Base-by-base conservation (phyloP, 257 asterid genomes). In the Marsdenia floribunda region DNA sequence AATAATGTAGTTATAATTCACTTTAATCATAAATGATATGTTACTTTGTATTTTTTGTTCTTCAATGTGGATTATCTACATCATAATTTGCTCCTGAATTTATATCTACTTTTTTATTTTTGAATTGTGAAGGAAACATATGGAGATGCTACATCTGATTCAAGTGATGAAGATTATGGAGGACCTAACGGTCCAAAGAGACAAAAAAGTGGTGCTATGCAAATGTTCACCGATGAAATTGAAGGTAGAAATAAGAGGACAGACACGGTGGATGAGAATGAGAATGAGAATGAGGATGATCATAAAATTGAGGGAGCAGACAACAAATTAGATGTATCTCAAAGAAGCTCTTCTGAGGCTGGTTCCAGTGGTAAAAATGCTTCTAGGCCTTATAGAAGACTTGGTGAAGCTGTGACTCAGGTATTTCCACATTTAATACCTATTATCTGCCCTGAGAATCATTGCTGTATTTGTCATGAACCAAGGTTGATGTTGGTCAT, bases 161-260 rank as follows among this genome's bases (percentile, higher is more conserved):
- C 99, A 72, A 90, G 97, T 44, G 98, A 92, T 58, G 98, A 92
- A 82, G 99, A 90, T 80, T 95, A 77, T 83, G 88, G 81, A 68
- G 92, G 83, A 83, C 58, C 81, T 73, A 70, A 80, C 35, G 67
- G 76, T 77, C 77, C 59, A 68, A 92, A 88, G 90, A 87, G 83
- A 77, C 84, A 83, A 77, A 88, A 77, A 77, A 81, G 54, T 52
- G 63, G 68, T 72, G 38, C 82, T 76, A 81, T 72, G 82, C 65
- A 14, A 61, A 54, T 68, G 46, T 78, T 89, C 63, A 64, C 81
- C 38, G 24, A 73, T 68, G 57, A 67, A 50, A 73, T 86, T 79
- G 85, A 79, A 71, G 38, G 44, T 60, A 60, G 71, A 33, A 71
- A 77, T 57, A 59, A 58, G 50, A 73, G 71, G 58, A 72, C 58